Percentiles rank a stretch among this genome's conserved stretches.
These are phyloP conservation scores for Phialophora tarda DNA, from an alignment of 2,329 filamentous ascomycete species.

Conservation along the genomic window DNA sequence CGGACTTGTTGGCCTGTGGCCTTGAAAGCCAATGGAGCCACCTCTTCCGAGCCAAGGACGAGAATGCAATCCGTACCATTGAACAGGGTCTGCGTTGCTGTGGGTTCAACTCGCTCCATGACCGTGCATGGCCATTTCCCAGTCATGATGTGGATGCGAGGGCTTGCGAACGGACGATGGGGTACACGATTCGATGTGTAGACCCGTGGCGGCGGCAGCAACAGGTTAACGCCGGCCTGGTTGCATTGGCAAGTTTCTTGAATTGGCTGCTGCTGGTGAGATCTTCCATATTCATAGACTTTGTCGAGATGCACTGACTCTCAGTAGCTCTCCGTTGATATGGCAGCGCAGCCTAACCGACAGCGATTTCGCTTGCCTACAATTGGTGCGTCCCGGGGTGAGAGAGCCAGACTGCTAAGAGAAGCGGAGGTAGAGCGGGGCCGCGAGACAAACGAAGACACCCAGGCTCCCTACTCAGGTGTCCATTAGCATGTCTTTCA, in stretches of 20 bases:
- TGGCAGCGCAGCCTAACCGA: constrained; percentile 8
- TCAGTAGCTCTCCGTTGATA: constrained; percentile 8
- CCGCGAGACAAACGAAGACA: not conserved
- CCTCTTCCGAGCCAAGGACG: constrained; percentile 44
- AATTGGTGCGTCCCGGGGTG: not conserved
- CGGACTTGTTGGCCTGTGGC: constrained; percentile 40
- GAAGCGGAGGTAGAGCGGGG: constrained; percentile 5
- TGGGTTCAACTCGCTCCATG: constrained; percentile 46
- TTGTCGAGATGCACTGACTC: not conserved
- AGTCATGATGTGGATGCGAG: constrained; percentile 41
- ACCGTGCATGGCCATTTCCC: constrained; percentile 49
- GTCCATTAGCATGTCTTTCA: not conserved
- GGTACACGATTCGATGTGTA: constrained; percentile 44
- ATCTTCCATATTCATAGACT: not conserved
- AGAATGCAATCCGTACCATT: constrained; percentile 43
- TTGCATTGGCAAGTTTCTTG: constrained; percentile 29
- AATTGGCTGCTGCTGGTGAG: constrained; percentile 32
- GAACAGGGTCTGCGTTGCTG: constrained; percentile 46
- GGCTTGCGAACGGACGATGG: constrained; percentile 44
- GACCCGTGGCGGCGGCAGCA: constrained; percentile 43
- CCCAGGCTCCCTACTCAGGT: constrained; percentile 3
- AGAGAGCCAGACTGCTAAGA: constrained; percentile 14
- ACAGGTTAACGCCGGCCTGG: constrained; percentile 41
- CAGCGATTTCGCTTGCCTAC: not conserved
- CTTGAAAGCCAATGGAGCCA: constrained; percentile 44